Evolutionary conservation across 768 basidiomycete species (phyloP).

Genomic region (Boletus huronensis): DNA sequence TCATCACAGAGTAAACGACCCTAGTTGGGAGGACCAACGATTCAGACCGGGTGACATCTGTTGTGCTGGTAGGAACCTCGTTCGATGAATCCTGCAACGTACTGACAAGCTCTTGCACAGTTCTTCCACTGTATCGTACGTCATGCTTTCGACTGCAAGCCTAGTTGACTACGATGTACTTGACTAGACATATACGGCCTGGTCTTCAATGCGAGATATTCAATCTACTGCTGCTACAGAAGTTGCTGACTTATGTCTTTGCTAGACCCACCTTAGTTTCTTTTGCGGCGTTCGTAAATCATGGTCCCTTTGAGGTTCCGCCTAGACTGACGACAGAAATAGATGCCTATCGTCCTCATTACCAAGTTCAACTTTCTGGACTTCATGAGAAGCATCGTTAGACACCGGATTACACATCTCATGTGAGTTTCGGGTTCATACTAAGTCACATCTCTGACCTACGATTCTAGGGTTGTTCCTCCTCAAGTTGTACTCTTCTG

Average conservation of each 20-base stretch:
- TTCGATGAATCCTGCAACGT: background rate
- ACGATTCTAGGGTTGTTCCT: slow-evolving; percentile 38
- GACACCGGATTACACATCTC: slow-evolving; percentile 46
- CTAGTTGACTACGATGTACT: background rate
- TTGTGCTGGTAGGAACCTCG: slow-evolving; percentile 46
- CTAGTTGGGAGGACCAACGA: slow-evolving; percentile 44
- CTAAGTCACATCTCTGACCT: background rate
- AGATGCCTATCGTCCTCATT: slow-evolving; percentile 51
- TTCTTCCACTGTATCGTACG: slow-evolving; percentile 62
- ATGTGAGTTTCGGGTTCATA: slow-evolving; percentile 22
- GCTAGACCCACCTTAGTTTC: slow-evolving; percentile 54
- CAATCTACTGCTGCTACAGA: background rate
- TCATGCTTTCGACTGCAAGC: background rate
- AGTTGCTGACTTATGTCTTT: slow-evolving; percentile 24
- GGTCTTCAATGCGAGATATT: slow-evolving; percentile 48
- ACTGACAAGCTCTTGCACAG: slow-evolving; percentile 28
- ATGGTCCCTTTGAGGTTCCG: background rate
- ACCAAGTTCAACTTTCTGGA: slow-evolving; percentile 43
- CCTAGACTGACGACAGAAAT: slow-evolving; percentile 4
- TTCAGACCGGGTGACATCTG: slow-evolving; percentile 61
- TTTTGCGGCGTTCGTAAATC: slow-evolving; percentile 49
- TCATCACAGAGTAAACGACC: slow-evolving; percentile 48
- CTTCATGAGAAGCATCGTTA: slow-evolving; percentile 45
- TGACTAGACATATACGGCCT: slow-evolving; percentile 62
- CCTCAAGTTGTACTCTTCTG: slow-evolving; percentile 48